These are phyloP conservation scores for Trypanosomatidae sp. DNA, from an alignment of 208 protist species.

Conservation along the genomic window DNA sequence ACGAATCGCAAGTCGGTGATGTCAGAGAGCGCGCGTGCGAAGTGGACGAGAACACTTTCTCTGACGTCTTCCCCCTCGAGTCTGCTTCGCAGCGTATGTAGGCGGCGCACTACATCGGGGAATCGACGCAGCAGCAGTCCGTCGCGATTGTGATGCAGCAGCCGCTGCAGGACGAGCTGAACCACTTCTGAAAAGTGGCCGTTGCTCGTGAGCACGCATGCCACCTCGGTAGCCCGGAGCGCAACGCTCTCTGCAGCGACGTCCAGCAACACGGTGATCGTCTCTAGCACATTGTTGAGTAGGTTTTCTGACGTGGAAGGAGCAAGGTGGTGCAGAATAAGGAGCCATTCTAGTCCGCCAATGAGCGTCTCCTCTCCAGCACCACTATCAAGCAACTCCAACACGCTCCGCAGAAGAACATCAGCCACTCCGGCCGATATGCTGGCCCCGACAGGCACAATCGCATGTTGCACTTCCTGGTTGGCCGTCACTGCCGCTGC, in stretches of 20 bases:
- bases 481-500: slow-evolving; percentile 16
- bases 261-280: slow-evolving; percentile 35
- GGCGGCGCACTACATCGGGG: slow-evolving; percentile 46
- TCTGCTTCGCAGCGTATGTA: slow-evolving; percentile 33
- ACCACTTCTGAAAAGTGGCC: slow-evolving; percentile 35
- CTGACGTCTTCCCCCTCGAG: not conserved
- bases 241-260: slow-evolving; percentile 43
- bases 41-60: slow-evolving; percentile 21
- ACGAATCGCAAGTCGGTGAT: slow-evolving; percentile 56
- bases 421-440: slow-evolving; percentile 14
- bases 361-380: slow-evolving; percentile 48
- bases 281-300: slow-evolving; percentile 30
- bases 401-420: slow-evolving; percentile 14
- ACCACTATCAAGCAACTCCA: slow-evolving; percentile 21
- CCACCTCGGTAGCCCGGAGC: slow-evolving; percentile 44
- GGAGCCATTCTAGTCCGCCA: slow-evolving; percentile 63
- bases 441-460: slow-evolving; percentile 15
- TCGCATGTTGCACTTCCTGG: slow-evolving; percentile 22
- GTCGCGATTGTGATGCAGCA: slow-evolving; percentile 13
- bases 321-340: slow-evolving; percentile 35
- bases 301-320: slow-evolving; percentile 20
- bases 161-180: slow-evolving; percentile 20
- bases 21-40: slow-evolving; percentile 18
- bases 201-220: slow-evolving; percentile 42
- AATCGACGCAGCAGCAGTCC: slow-evolving; percentile 36